Percentiles rank a stretch among this genome's conserved stretches.
These are phyloP conservation scores for Calocybe gangraenosa DNA, from an alignment of 768 basidiomycete species.

Conservation along the genomic window DNA sequence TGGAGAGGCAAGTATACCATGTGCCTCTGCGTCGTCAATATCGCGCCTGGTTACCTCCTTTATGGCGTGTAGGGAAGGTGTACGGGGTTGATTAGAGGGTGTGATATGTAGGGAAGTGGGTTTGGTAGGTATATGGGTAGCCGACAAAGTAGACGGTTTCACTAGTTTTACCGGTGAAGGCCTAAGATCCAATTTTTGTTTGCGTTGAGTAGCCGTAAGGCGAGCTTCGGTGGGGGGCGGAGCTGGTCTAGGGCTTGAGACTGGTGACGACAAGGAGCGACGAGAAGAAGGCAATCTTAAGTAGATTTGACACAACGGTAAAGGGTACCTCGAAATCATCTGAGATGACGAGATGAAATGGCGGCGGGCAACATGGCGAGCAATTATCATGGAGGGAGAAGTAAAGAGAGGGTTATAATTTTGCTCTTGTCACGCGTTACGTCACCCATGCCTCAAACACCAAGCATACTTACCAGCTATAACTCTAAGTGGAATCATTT, in stretches of 20 bases:
- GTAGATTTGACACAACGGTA: conserved; percentile 6
- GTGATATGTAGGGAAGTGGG: conserved; percentile 15
- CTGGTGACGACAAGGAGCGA: conserved; percentile 16
- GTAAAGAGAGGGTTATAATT: conserved; percentile 1
- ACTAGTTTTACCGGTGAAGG: conserved; percentile 56
- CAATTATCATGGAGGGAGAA: conserved; percentile 11
- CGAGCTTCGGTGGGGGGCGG: neutral
- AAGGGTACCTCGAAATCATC: neutral
- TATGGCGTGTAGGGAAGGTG: conserved; percentile 25
- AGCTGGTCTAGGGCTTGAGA: conserved; percentile 19
- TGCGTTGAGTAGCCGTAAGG: conserved; percentile 24
- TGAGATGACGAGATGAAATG: conserved; percentile 1
- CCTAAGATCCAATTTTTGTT: conserved; percentile 55
- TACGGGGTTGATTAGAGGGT: conserved; percentile 18
- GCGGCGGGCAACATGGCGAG: conserved; percentile 9
- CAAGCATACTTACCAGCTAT: too few species aligned
- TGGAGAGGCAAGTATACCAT: conserved; percentile 66
- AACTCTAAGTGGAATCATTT: too few species aligned
- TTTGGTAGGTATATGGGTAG: conserved; percentile 24
- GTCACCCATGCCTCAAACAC: too few species aligned
- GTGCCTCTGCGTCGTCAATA: conserved; percentile 57
- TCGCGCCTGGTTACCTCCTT: conserved; percentile 58
- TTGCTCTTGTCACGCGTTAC: conserved; percentile 13
- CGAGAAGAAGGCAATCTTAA: conserved; percentile 4
- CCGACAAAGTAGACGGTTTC: conserved; percentile 20